Evolutionary conservation across 441 rosid genomes (phyloP).

Genomic region (Gossypium aridum): DNA sequence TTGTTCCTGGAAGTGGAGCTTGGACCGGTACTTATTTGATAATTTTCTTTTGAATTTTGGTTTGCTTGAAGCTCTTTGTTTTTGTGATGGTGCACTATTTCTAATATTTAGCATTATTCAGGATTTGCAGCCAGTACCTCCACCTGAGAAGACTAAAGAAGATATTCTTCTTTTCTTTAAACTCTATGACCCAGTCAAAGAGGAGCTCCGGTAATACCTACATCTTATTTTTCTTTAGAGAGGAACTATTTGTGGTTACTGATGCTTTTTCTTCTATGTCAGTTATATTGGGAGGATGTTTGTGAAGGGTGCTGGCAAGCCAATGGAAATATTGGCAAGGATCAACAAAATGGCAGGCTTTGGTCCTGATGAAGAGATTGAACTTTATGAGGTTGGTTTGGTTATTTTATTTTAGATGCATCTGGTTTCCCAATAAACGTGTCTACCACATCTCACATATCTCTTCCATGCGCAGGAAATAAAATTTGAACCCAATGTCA

Average conservation of each 20-base stretch:
- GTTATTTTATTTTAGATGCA: neutral
- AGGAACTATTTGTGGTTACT: neutral
- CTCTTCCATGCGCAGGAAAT: slow-evolving; percentile 42
- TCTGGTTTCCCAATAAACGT: neutral
- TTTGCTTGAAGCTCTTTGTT: slow-evolving; percentile 8
- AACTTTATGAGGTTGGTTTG: slow-evolving; percentile 76
- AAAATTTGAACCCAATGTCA: slow-evolving; percentile 56
- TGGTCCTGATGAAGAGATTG: slow-evolving; percentile 78
- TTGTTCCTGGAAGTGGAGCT: slow-evolving; percentile 60
- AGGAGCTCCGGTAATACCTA: slow-evolving; percentile 45
- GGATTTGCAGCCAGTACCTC: slow-evolving; percentile 54
- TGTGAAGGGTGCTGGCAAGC: slow-evolving; percentile 53
- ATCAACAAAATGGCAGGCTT: slow-evolving; percentile 89
- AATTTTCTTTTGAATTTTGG: slow-evolving; percentile 3
- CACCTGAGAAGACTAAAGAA: slow-evolving; percentile 52
- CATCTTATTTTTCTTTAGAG: slow-evolving; percentile 8
- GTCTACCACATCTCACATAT: neutral
- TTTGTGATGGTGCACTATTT: neutral
- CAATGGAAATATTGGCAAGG: slow-evolving; percentile 46
- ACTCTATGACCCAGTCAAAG: slow-evolving; percentile 56
- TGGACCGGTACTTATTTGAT: slow-evolving; percentile 37
- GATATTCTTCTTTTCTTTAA: slow-evolving; percentile 72
- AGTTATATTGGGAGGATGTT: slow-evolving; percentile 63
- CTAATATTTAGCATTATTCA: slow-evolving; percentile 19
- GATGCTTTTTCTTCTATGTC: slow-evolving; percentile 19